Evolutionary conservation across 192 early-diverging fungal genomes (phyloP).

Genomic region (Entomortierella beljakovae): DNA sequence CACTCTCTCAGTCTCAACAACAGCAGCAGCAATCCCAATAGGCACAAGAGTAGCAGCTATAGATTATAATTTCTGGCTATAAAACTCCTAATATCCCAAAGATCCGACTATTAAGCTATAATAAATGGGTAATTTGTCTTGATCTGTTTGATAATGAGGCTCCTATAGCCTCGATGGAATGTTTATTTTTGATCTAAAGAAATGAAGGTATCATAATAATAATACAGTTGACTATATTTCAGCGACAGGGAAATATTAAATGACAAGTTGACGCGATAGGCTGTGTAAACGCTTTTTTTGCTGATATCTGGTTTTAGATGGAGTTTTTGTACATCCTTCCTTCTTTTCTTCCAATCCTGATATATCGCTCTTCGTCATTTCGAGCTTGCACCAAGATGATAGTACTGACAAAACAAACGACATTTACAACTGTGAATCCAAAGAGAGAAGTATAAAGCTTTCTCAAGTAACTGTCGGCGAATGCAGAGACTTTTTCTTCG

Average conservation of each 20-base stretch:
- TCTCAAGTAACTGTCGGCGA: constrained; percentile 43
- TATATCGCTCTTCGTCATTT: constrained; percentile 60
- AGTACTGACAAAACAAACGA: constrained; percentile 53
- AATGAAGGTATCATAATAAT: not conserved
- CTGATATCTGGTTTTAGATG: constrained; percentile 16
- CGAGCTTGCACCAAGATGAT: constrained; percentile 55
- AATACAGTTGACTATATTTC: not conserved
- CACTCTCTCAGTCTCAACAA: constrained; percentile 6
- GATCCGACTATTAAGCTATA: too few species aligned
- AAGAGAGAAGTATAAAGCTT: constrained; percentile 56
- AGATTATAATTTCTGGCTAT: too few species aligned
- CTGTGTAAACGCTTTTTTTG: too few species aligned
- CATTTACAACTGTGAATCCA: constrained; percentile 51
- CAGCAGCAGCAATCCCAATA: not conserved
- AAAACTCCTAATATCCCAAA: too few species aligned
- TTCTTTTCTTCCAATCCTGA: constrained; percentile 46
- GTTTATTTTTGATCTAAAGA: not conserved
- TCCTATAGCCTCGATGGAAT: too few species aligned
- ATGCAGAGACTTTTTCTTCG: constrained; percentile 34
- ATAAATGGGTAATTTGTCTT: too few species aligned
- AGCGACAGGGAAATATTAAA: not conserved
- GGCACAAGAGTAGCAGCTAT: not conserved
- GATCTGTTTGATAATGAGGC: too few species aligned
- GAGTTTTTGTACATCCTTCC: constrained; percentile 42
- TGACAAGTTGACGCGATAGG: not conserved